These are phyloP conservation scores for Tinospora cordifolia DNA, from an alignment of 164 flowering plant genomes.

Conservation along the genomic window DNA sequence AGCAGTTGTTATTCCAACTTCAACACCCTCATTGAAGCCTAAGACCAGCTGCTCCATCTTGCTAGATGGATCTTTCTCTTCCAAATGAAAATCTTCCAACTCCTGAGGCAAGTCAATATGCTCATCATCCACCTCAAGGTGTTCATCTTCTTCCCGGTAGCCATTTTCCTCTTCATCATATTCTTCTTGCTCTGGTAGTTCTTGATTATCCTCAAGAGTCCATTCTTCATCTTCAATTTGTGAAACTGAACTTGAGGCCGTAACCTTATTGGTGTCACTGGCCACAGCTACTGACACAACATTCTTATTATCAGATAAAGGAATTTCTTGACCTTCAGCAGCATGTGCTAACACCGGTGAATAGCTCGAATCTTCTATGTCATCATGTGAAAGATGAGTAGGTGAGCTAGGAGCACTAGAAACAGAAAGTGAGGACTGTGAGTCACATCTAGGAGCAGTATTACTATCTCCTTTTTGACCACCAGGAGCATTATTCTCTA, in stretches of 20 bases:
- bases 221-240: slow-evolving; percentile 77
- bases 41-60: slow-evolving; percentile 46
- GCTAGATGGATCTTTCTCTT: slow-evolving; percentile 38
- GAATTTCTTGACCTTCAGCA: slow-evolving; percentile 31
- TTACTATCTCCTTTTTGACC: slow-evolving; percentile 29
- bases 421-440: slow-evolving; percentile 86
- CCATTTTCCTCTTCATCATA: slow-evolving; percentile 84
- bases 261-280: slow-evolving; percentile 22
- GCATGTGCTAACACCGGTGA: slow-evolving; percentile 31
- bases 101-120: slow-evolving; percentile 46
- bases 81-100: slow-evolving; percentile 50
- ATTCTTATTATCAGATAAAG: slow-evolving; percentile 30
- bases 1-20: slow-evolving; percentile 47
- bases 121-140: slow-evolving; percentile 58
- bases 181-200: slow-evolving; percentile 77
- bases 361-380: slow-evolving; percentile 65
- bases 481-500: slow-evolving; percentile 23
- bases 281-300: slow-evolving; percentile 21
- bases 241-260: slow-evolving; percentile 31
- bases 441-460: slow-evolving; percentile 53
- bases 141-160: slow-evolving; percentile 79
- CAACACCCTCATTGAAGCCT: slow-evolving; percentile 78
- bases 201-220: slow-evolving; percentile 48
- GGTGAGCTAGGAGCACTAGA: slow-evolving; percentile 90
- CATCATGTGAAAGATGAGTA: slow-evolving; percentile 83